These are phyloP conservation scores for Scleromitrula shiraiana DNA, from an alignment of 2,329 filamentous ascomycete genomes.

Conservation along the genomic window DNA sequence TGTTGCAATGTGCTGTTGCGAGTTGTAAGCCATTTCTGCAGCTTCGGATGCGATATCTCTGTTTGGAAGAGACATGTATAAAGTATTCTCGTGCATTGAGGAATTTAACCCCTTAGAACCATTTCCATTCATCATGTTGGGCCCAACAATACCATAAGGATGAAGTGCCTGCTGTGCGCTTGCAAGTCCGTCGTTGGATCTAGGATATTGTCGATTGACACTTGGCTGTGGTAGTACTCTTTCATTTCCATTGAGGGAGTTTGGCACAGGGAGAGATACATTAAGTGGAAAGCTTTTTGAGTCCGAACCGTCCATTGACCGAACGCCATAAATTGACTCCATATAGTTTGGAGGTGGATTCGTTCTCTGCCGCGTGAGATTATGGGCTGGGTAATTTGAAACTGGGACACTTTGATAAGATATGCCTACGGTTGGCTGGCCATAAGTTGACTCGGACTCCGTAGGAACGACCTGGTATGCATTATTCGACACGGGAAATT, in stretches of 20 bases:
- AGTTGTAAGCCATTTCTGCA: slow-evolving; percentile 1
- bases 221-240: not conserved
- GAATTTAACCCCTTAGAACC: not conserved
- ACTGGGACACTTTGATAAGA: too few species aligned
- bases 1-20: not conserved
- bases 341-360: not conserved
- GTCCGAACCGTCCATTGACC: slow-evolving; percentile 1
- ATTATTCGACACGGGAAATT: not conserved
- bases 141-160: not conserved
- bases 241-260: not conserved
- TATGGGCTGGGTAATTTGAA: slow-evolving; percentile 2
- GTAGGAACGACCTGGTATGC: not conserved
- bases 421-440: too few species aligned
- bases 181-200: slow-evolving; percentile 1
- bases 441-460: too few species aligned
- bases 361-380: not conserved
- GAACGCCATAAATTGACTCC: not conserved
- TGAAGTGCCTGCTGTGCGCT: not conserved
- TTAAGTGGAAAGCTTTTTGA: not conserved
- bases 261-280: not conserved
- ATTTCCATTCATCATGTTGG: not conserved
- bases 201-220: slow-evolving; percentile 2
- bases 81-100: slow-evolving; percentile 11
- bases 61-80: slow-evolving; percentile 18
- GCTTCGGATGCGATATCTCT: slow-evolving; percentile 16